These are phyloP conservation scores for Vickermania spadyakhi DNA, from an alignment of 208 protist species.

Conservation along the genomic window DNA sequence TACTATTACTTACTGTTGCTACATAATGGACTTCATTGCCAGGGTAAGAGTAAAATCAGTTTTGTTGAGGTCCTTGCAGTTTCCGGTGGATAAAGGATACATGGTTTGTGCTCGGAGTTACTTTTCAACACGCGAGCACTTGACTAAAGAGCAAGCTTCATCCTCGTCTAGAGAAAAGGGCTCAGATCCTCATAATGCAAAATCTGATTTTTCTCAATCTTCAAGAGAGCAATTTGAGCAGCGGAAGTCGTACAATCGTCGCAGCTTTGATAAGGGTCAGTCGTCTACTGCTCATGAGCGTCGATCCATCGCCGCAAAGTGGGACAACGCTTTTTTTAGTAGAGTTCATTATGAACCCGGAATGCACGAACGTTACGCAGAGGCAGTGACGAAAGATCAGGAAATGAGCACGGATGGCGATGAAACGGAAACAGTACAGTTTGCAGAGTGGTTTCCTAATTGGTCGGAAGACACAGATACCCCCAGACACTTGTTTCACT, in stretches of 20 bases:
- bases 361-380: conserved; percentile 64
- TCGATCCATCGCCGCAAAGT: conserved; percentile 36
- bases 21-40: no score
- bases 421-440: background rate
- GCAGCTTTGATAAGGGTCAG: conserved; percentile 27
- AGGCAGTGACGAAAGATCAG: conserved; percentile 45
- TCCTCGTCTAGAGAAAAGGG: no score
- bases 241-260: conserved; percentile 16
- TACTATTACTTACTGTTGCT: no score
- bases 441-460: conserved; percentile 22
- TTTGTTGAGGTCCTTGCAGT: no score
- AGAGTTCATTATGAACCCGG: conserved; percentile 69
- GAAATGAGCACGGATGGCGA: conserved; percentile 9
- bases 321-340: conserved; percentile 86
- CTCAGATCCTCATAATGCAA: no score
- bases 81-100: no score
- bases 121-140: no score
- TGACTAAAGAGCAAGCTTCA: no score
- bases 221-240: conserved; percentile 4
- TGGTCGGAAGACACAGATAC: conserved; percentile 70
- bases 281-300: conserved; percentile 54
- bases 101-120: no score
- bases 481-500: conserved; percentile 40
- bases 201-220: no score
- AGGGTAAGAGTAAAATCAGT: no score